These are phyloP conservation scores for Hanseniaspora thailandica DNA, from an alignment of 805 yeast species.

Conservation along the genomic window DNA sequence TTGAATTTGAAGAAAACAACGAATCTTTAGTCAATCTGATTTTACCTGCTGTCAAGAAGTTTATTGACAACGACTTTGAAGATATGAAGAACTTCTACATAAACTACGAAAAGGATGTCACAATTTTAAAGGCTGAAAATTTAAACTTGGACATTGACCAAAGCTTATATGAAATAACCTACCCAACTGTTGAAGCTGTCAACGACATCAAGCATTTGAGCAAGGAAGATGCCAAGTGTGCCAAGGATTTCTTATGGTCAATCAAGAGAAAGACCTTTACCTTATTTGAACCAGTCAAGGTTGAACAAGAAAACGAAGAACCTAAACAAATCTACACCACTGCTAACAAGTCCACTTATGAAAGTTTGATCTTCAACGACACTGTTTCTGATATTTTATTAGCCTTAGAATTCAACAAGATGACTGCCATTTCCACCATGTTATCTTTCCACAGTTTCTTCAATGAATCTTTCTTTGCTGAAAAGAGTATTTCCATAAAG, in stretches of 20 bases:
- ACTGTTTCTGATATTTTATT: slow-evolving; percentile 61
- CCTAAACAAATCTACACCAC: slow-evolving; percentile 46
- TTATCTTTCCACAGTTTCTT: slow-evolving; percentile 64
- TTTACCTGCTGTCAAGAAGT: slow-evolving; percentile 38
- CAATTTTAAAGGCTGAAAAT: slow-evolving; percentile 6
- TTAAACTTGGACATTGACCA: slow-evolving; percentile 16
- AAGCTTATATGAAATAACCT: slow-evolving; percentile 12
- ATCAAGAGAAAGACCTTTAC: slow-evolving; percentile 51
- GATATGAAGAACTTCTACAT: slow-evolving; percentile 31
- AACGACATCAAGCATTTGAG: slow-evolving; percentile 16
- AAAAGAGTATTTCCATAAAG: slow-evolving; percentile 69
- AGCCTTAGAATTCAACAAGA: slow-evolving; percentile 77
- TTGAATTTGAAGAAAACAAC: slow-evolving; percentile 6
- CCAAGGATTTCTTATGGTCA: slow-evolving; percentile 42
- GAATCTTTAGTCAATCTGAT: slow-evolving; percentile 25
- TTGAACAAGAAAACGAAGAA: slow-evolving; percentile 28
- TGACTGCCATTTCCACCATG: slow-evolving; percentile 74
- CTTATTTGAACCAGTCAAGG: slow-evolving; percentile 41
- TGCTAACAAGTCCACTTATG: slow-evolving; percentile 41
- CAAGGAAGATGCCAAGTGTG: slow-evolving; percentile 14
- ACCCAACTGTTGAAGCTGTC: slow-evolving; percentile 15
- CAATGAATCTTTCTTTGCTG: slow-evolving; percentile 50
- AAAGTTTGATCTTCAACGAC: slow-evolving; percentile 61
- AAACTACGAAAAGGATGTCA: slow-evolving; percentile 25
- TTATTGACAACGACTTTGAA: slow-evolving; percentile 34